Evolutionary conservation across 345 rosid species (phyloP).

Genomic region (Trapa incisa): DNA sequence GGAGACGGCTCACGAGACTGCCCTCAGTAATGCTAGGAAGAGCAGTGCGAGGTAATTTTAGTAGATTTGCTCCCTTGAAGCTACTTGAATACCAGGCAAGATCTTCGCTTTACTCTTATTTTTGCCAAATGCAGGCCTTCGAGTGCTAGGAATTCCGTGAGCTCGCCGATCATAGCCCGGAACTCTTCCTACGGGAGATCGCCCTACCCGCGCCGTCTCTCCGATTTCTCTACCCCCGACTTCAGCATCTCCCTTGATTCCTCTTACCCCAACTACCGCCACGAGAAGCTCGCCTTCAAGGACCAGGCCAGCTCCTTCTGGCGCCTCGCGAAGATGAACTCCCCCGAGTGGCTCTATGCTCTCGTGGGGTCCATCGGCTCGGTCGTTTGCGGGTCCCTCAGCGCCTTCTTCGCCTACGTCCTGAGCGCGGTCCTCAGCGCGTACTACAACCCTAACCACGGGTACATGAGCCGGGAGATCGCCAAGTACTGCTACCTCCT

Average conservation of each 20-base stretch:
- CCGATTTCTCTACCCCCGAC: conserved; percentile 95
- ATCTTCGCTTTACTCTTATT: neutral
- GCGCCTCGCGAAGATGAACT: conserved; percentile 97
- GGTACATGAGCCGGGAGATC: conserved; percentile 72
- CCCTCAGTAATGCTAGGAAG: conserved; percentile 83
- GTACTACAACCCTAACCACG: conserved; percentile 75
- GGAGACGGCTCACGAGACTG: conserved; percentile 91
- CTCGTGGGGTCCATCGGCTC: conserved; percentile 84
- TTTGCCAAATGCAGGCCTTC: conserved; percentile 55
- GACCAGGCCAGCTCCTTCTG: conserved; percentile 95
- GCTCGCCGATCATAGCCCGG: conserved; percentile 86
- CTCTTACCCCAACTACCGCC: conserved; percentile 53
- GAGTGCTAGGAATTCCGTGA: conserved; percentile 91
- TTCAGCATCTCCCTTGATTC: conserved; percentile 82
- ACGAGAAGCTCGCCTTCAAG: conserved; percentile 79
- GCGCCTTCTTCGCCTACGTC: conserved; percentile 89
- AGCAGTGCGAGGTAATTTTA: conserved; percentile 78
- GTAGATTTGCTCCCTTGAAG: too few species aligned
- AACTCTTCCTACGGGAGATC: conserved; percentile 94
- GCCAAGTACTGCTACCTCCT: conserved; percentile 78
- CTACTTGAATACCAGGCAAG: too few species aligned
- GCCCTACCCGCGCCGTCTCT: conserved; percentile 80
- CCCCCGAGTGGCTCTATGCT: conserved; percentile 94
- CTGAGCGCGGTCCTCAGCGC: conserved; percentile 83
- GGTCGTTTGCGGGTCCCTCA: conserved; percentile 74